A percentile compares a stretch with the other conserved stretches of the same genome.
Evolutionary conservation across 2,329 filamentous ascomycete genomes (phyloP).

Genomic region (Onygena corvina): DNA sequence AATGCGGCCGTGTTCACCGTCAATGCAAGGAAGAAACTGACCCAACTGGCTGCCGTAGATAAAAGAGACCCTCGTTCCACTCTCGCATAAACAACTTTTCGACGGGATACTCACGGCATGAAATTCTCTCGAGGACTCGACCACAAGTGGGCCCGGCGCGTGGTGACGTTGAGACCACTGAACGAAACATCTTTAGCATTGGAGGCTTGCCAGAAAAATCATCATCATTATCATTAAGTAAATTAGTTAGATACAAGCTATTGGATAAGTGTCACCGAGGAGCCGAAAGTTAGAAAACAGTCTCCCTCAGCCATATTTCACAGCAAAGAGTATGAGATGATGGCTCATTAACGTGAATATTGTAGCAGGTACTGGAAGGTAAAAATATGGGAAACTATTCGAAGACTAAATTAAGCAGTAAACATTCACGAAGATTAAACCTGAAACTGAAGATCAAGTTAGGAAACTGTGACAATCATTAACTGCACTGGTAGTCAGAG

Average conservation of each 20-base stretch:
- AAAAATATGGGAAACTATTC: not conserved
- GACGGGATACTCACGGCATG: too few relatives aligned
- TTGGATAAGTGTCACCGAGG: not conserved
- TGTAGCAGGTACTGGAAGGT: not conserved
- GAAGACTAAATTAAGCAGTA: not conserved
- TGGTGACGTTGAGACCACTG: too few relatives aligned
- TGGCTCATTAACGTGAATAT: conserved; percentile 1
- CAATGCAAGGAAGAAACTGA: not conserved
- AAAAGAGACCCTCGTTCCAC: too few relatives aligned
- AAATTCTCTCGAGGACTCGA: too few relatives aligned
- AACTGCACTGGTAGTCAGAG: conserved; percentile 5
- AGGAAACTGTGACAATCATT: conserved; percentile 3
- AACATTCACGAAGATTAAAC: not conserved
- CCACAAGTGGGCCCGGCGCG: too few relatives aligned
- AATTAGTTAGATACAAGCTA: not conserved
- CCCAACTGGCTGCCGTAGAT: not conserved
- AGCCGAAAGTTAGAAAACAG: not conserved
- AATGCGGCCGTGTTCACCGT: not conserved
- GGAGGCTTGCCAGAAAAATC: too few relatives aligned
- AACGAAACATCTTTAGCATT: too few relatives aligned
- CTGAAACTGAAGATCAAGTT: conserved; percentile 2
- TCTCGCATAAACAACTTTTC: too few relatives aligned
- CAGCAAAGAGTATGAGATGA: not conserved
- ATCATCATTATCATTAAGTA: too few relatives aligned
- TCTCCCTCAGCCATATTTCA: not conserved